phyloP scores from a whole-genome alignment of 1,284 basidiomycete species.

The Polyporus tsugae region DNA sequence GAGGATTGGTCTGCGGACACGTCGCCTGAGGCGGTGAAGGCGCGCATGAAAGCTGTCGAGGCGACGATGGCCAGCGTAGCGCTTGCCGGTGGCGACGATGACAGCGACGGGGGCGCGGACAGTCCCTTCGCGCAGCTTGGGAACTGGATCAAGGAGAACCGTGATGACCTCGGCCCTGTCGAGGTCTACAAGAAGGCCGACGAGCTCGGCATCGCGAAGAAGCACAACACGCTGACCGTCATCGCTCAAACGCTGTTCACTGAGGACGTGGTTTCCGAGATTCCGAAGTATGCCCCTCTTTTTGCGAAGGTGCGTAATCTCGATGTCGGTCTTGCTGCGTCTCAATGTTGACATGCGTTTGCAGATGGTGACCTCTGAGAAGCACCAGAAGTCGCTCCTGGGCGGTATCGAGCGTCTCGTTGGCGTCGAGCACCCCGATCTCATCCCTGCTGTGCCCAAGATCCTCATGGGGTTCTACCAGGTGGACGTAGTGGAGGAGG shows the following conservation, averaged over 20 bases:
- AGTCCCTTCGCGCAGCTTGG: conserved; percentile 90
- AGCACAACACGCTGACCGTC: conserved; percentile 91
- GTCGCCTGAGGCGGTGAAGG: conserved; percentile 90
- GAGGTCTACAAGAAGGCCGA: conserved; percentile 76
- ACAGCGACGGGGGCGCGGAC: conserved; percentile 87
- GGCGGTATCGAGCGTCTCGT: conserved; percentile 90
- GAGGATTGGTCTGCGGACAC: conserved; percentile 94
- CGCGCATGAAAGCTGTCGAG: conserved; percentile 84
- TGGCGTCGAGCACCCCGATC: conserved; percentile 73
- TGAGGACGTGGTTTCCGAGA: conserved; percentile 77
- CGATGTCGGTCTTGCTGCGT: not conserved
- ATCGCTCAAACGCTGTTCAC: conserved; percentile 92
- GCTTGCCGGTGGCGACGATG: conserved; percentile 76
- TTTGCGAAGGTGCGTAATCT: conserved; percentile 77
- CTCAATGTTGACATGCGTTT: conserved; percentile 20
- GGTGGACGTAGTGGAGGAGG: conserved; percentile 92
- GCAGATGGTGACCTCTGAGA: conserved; percentile 84
- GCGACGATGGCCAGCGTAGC: conserved; percentile 64
- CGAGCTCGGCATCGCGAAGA: conserved; percentile 93
- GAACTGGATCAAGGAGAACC: conserved; percentile 87
- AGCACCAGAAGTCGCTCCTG: conserved; percentile 94
- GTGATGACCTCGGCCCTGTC: conserved; percentile 45
- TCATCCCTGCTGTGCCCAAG: conserved; percentile 81
- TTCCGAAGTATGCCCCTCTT: conserved; percentile 78
- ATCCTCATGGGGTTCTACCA: conserved; percentile 97